Conservation (phyloP, 1,284 basidiomycete genomes). For the Cutaneotrichosporon arboriforme region DNA sequence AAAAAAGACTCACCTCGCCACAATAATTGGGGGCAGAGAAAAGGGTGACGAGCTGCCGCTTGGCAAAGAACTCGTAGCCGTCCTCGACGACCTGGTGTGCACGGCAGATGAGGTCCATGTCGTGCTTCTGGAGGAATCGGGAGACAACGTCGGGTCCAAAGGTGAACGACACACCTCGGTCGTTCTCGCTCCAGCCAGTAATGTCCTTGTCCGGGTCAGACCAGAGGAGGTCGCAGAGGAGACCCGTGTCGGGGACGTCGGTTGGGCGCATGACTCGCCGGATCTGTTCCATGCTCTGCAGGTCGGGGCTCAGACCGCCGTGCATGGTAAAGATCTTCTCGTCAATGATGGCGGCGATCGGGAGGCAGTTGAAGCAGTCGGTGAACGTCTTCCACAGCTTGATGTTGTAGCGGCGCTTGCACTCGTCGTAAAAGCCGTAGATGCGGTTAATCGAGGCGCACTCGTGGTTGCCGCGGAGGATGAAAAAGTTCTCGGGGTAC, state of each 20-base stretch:
- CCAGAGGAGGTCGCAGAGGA: conserved; percentile 96
- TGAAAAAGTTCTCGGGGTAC: conserved; percentile 61
- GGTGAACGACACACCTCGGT: conserved; percentile 79
- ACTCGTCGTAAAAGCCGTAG: conserved; percentile 61
- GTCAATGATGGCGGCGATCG: conserved; percentile 60
- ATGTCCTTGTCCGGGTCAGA: conserved; percentile 99
- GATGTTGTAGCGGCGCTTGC: conserved; percentile 61
- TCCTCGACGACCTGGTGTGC: conserved; percentile 98
- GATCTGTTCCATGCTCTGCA: conserved; percentile 99
- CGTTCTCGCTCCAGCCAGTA: conserved; percentile 98
- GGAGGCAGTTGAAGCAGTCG: conserved; percentile 61
- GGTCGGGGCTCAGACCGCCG: conserved; percentile 68
- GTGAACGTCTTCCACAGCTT: conserved; percentile 63
- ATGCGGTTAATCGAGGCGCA: conserved; percentile 57
- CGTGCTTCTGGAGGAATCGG: conserved; percentile 96
- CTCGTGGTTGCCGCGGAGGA: conserved; percentile 59
- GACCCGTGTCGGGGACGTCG: conserved; percentile 95
- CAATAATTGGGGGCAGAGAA: conserved; percentile 99
- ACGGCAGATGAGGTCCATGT: conserved; percentile 98
- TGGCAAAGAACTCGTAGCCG: conserved; percentile 98
- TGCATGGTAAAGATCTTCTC: conserved; percentile 59
- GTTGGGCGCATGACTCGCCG: conserved; percentile 98
- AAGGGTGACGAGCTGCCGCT: conserved; percentile 91
- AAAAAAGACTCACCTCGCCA: conserved; percentile 56
- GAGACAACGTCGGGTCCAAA: conserved; percentile 98